Base-by-base conservation (phyloP, 192 early-diverging fungal species). In the Coemansia guatemalensis region DNA sequence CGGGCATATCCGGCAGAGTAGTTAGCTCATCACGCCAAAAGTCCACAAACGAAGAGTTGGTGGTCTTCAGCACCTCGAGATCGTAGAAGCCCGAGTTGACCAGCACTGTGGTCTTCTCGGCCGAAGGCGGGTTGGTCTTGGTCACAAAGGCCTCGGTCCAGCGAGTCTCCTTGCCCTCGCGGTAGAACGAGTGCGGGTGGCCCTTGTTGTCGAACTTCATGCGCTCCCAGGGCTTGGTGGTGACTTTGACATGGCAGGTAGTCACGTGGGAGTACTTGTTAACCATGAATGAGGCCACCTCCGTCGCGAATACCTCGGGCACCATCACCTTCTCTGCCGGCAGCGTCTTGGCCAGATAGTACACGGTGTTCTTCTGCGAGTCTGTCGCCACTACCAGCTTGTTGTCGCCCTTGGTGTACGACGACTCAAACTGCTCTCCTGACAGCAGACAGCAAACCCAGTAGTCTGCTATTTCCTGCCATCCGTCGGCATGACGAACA, bases 51-150 rank as follows among this genome's bases (percentile, higher is more conserved):
- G 89, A 78, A 18, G 91, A 93, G 54, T 89, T 89, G 25, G 91
- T 93, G 47, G 91, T 90, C 83, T 93, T 93, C 55, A 93, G 84
- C 29, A 93, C 88, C 53, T 88, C 73, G n/a, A 93, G 68, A 24
- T 87, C 86, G 54, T 78, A 78, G 56, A 93, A 82, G 9, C 90
- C 90, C 32, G 90, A 91, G 59, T 75, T 82, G 60, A 90, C 70
- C 24, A 59, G 60, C 12, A 85, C 74, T 2, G 58, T 67, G 44
- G 63, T 59, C 17, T 17, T 44, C 11, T 1, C 39, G 6, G 53
- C 53, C 21, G 62, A 62, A 4, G 66, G 67, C 48, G 72, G 72
- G 57, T 48, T 71, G 58, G 52, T 57, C 65, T 74, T 74, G 54
- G 71, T 65, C 50, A 83, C 73, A 26, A 76, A 65, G 8, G 91